Base-by-base conservation (phyloP, 192 early-diverging fungal genomes). In the Gryganskiella cystojenkinii region DNA sequence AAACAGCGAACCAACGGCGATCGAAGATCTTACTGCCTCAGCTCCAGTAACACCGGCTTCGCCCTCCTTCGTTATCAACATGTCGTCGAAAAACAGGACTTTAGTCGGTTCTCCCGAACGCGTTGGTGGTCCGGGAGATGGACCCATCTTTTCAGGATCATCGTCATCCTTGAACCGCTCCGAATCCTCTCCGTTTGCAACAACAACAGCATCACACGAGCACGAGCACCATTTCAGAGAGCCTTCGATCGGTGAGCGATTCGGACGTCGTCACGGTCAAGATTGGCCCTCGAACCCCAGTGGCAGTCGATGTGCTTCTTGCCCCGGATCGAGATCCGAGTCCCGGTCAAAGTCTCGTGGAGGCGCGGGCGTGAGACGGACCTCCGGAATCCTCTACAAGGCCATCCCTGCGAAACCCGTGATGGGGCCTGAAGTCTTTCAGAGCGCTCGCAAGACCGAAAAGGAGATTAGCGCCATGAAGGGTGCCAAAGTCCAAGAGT, bases 211-310 rank as follows among this genome's bases (percentile, higher is more conserved):
- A n/a, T 56, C 58, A 72, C 42, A 45, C 20, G 17, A n/a, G n/a
- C 64, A 67, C 35, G 57, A 60, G 24, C 42, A 37, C 45, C 45
- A 13, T 40, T 13, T n/a, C n/a, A n/a, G 58, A 19, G 65, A 76
- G 17, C 72, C 46, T 9, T 37, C 65, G 13, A 63, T 76, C 40
- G 72, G 72, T 22, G 72, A 76, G 30, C 59, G 54, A 13, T 76
- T 76, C 30, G 72, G 72, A 17, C 64, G 72, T 44, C 72, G 72
- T 1, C 72, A 67, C 34, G 72, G 72, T n/a, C 72, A 67, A 25
- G 60, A 76, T 22, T 76, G 72, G 72, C 72, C 72, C 11, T 31
- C 52, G 4, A 20, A 30, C 10, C 43, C 17, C 3, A 25, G 30
- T 37, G 58, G 61, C 14, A 19, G 19, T 2, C 54, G 49, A 25